These are phyloP conservation scores for Saturnispora bothae DNA, from an alignment of 805 yeast species.

Conservation along the genomic window DNA sequence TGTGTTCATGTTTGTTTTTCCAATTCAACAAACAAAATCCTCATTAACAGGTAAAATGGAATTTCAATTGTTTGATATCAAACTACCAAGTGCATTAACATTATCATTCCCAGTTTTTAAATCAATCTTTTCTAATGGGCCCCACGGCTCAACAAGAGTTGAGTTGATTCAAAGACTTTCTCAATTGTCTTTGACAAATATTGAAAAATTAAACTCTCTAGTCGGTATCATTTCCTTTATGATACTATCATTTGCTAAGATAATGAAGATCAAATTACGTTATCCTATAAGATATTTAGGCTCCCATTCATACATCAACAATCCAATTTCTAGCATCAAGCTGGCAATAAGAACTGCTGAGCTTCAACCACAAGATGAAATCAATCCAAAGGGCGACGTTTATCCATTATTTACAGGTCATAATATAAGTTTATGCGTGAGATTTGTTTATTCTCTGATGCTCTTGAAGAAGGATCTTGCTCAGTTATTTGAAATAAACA, in stretches of 20 bases:
- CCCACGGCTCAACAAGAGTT: slow-evolving; percentile 5
- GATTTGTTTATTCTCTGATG: slow-evolving; percentile 41
- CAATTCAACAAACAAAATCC: slow-evolving; percentile 17
- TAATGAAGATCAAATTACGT: slow-evolving; percentile 35
- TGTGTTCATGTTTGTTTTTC: slow-evolving; percentile 23
- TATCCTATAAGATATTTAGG: slow-evolving; percentile 41
- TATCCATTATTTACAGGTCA: slow-evolving; percentile 45
- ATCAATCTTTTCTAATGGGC: slow-evolving; percentile 5
- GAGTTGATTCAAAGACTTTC: slow-evolving; percentile 12
- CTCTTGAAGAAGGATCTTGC: slow-evolving; percentile 38
- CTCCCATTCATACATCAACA: slow-evolving; percentile 37
- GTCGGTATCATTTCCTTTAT: slow-evolving; percentile 38
- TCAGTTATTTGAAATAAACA: slow-evolving; percentile 28
- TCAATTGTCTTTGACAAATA: slow-evolving; percentile 23
- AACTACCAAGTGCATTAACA: slow-evolving; percentile 18
- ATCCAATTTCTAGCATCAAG: slow-evolving; percentile 33
- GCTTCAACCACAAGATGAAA: not conserved
- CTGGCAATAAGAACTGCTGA: not conserved
- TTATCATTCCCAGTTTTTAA: slow-evolving; percentile 9
- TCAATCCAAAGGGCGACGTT: slow-evolving; percentile 18
- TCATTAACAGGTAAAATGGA: slow-evolving; percentile 2
- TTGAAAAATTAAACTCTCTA: slow-evolving; percentile 36
- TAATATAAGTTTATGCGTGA: slow-evolving; percentile 24
- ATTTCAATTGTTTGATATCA: slow-evolving; percentile 25
- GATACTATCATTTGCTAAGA: slow-evolving; percentile 29